Base-by-base conservation (phyloP, 257 asterid species). In the Lycium ferocissimum region DNA sequence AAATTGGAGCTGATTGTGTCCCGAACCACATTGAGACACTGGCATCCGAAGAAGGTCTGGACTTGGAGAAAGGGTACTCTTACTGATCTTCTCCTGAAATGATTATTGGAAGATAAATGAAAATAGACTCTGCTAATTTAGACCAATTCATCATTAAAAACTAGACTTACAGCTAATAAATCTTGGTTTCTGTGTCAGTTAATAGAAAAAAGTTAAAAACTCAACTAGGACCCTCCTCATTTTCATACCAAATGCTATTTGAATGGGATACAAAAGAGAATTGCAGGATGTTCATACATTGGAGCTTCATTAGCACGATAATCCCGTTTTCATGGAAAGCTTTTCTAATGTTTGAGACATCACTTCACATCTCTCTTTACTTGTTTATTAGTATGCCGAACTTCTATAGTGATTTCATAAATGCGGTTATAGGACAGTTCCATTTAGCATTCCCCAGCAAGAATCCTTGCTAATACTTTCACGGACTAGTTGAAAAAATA, bases 21-120 rank as follows among this genome's bases (percentile, higher is more conserved):
- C 93, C 90, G 84, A 86, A 89, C 49, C 89, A 87, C 79, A 91
- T 89, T 53, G 93, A 92, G 76, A 76, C 81, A 92, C 85, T 91
- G 85, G 95, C 93, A 13, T 91, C 91, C n/a, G 81, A 86, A 63
- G 92, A 89, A 80, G 91, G 90, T 2, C 58, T 93, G 66, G 94
- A 90, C 80, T 92, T 90, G 20, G 94, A 89, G 40, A 89, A 86
- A 85, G 93, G 93, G 4, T 93, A 88, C 33, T 57, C 92, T 91
- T 63, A 91, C 94, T 14, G 94, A 91, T 84, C 78, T 91, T 86
- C 93, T 40, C 95, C 93, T 7, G 93, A 92, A 38, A 91, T 90
- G 84, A 87, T 93, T 5, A 84, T 70, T 38, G 76, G 7, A 69
- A 38, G 45, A 69, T 38, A 69, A 26, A 26, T 1, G 0, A 91